Evolutionary conservation across 768 basidiomycete species (phyloP).

Genomic region (Boletus reticuloceps): DNA sequence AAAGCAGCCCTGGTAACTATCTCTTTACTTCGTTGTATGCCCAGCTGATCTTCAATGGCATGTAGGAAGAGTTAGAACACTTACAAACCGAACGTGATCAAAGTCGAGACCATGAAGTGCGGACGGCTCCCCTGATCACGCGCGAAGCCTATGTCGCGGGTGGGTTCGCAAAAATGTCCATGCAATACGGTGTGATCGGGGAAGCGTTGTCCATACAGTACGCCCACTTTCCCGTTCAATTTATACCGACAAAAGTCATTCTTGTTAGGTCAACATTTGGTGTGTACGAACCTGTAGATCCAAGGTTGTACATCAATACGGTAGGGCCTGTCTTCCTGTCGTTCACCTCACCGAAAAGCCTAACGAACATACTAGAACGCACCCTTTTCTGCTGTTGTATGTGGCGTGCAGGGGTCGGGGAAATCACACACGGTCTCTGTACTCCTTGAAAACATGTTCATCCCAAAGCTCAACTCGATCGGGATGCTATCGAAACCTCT

Average conservation of each 20-base stretch:
- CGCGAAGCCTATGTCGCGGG: constrained; percentile 40
- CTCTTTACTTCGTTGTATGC: neutral
- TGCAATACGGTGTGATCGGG: constrained; percentile 63
- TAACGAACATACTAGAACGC: constrained; percentile 45
- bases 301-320: constrained; percentile 61
- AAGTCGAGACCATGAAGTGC: constrained; percentile 27
- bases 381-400: constrained; percentile 66
- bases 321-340: constrained; percentile 31
- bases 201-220: constrained; percentile 26
- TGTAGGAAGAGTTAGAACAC: constrained; percentile 10
- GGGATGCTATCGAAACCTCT: constrained; percentile 52
- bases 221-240: constrained; percentile 1
- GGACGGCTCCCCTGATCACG: constrained; percentile 48
- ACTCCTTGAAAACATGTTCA: constrained; percentile 57
- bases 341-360: neutral
- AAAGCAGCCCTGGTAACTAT: neutral
- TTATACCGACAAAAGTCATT: neutral
- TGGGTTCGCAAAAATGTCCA: constrained; percentile 20
- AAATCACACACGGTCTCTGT: constrained; percentile 62
- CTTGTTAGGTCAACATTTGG: constrained; percentile 24
- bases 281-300: constrained; percentile 38
- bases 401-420: constrained; percentile 71
- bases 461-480: constrained; percentile 44
- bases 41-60: neutral
- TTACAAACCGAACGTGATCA: neutral